Conservation (phyloP, 352 stramenopile genomes). For the Pythium sp. region DNA sequence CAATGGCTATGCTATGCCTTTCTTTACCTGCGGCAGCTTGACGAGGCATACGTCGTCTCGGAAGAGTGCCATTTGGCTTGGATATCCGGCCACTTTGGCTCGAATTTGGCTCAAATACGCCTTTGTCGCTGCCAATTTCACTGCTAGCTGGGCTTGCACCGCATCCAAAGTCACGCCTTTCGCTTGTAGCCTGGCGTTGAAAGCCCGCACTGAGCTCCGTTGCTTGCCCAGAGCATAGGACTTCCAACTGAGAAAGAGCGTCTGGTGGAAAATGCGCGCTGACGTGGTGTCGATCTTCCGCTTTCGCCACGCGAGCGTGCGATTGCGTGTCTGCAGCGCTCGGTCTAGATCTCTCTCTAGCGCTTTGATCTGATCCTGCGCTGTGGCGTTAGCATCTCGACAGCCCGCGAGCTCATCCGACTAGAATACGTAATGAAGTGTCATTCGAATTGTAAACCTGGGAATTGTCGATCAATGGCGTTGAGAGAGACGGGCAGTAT, state of each 20-base stretch:
- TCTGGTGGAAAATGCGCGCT: slow-evolving; percentile 2
- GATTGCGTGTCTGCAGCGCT: slow-evolving; percentile 31
- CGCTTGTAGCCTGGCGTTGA: neutral
- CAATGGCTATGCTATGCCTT: too few species aligned
- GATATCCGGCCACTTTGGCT: neutral
- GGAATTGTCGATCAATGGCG: neutral
- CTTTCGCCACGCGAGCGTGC: slow-evolving; percentile 32
- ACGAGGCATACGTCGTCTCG: slow-evolving; percentile 19
- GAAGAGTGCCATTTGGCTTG: slow-evolving; percentile 9
- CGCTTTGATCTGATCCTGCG: slow-evolving; percentile 18
- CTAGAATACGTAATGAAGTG: slow-evolving; percentile 5
- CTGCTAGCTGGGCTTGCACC: neutral
- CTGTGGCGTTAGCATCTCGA: neutral
- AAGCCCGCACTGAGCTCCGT: neutral
- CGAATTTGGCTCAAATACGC: slow-evolving; percentile 3
- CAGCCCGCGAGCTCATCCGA: slow-evolving; percentile 23
- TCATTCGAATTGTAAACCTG: neutral
- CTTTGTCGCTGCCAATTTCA: neutral
- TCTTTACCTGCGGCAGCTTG: slow-evolving; percentile 16
- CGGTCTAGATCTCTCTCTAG: slow-evolving; percentile 22
- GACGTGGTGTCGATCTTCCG: slow-evolving; percentile 12
- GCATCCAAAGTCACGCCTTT: neutral
- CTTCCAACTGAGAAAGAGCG: slow-evolving; percentile 33
- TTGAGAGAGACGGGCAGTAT: neutral
- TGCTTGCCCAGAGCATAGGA: slow-evolving; percentile 6